phyloP scores from a whole-genome alignment of 2,329 filamentous ascomycete genomes.

The Fusarium dlaminii region DNA sequence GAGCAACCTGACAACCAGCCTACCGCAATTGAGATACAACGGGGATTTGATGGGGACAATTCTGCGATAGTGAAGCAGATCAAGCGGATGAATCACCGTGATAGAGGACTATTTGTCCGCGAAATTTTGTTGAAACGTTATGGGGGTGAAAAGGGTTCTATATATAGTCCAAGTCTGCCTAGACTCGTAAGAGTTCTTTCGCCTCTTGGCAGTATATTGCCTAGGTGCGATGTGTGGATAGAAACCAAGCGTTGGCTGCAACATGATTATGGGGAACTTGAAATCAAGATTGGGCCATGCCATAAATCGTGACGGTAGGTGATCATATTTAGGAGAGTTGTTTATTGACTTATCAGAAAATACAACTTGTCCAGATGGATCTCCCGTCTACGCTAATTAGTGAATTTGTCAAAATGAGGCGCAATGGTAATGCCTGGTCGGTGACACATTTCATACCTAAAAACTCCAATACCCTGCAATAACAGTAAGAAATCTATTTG shows the following conservation, averaged over 20 bases:
- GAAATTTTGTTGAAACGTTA: fast-evolving
- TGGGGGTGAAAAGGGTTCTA: fast-evolving
- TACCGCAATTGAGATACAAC: background rate
- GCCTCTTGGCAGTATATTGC: fast-evolving
- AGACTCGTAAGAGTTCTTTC: background rate
- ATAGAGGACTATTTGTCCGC: background rate
- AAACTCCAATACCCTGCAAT: too few relatives aligned
- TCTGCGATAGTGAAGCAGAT: fast-evolving
- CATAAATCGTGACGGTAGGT: background rate
- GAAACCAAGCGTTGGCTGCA: fast-evolving
- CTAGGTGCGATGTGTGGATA: background rate
- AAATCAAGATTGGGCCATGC: background rate
- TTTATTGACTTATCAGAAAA: background rate
- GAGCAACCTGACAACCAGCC: fast-evolving
- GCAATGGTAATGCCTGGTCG: background rate
- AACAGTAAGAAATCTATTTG: background rate
- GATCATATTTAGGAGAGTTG: fast-evolving
- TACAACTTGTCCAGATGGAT: background rate
- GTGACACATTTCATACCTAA: background rate
- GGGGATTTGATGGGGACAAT: background rate
- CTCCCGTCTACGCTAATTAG: fast-evolving
- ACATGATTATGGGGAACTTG: fast-evolving
- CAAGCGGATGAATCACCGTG: background rate
- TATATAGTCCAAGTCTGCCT: fast-evolving
- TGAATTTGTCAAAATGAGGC: background rate